A percentile compares a stretch with the other conserved stretches of the same genome.
These are phyloP conservation scores for Striga hermonthica DNA, from an alignment of 305 asterid species.

Conservation along the genomic window DNA sequence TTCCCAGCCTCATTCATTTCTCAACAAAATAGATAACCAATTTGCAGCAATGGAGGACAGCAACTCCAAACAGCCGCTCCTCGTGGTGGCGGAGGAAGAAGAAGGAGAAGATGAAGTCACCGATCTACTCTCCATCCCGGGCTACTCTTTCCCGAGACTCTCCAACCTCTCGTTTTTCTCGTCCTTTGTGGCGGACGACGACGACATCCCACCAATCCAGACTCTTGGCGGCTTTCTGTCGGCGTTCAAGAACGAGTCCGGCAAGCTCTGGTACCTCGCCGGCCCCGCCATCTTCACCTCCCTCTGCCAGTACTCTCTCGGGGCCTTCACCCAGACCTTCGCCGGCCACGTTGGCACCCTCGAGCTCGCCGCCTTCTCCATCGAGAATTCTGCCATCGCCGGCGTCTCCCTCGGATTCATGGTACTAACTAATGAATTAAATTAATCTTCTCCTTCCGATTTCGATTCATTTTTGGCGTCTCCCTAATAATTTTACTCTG, in stretches of 20 bases:
- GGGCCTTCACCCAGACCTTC: slow-evolving; percentile 9
- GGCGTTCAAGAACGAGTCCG: slow-evolving; percentile 37
- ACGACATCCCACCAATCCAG: slow-evolving; percentile 30
- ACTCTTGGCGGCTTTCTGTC: slow-evolving; percentile 21
- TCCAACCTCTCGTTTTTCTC: slow-evolving; percentile 26
- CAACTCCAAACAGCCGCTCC: slow-evolving; percentile 12
- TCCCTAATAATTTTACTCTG: too few species aligned
- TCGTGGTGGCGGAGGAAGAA: slow-evolving; percentile 7
- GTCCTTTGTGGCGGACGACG: slow-evolving; percentile 1
- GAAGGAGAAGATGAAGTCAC: slow-evolving; percentile 26
- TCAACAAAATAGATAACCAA: too few species aligned
- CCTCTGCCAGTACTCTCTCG: slow-evolving; percentile 10
- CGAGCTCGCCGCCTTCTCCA: slow-evolving; percentile 5
- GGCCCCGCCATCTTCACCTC: slow-evolving; percentile 15
- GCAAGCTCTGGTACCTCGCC: slow-evolving; percentile 53
- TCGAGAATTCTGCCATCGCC: slow-evolving; percentile 6
- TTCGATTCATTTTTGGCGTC: too few species aligned
- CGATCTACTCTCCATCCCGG: slow-evolving; percentile 9
- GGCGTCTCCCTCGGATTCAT: slow-evolving; percentile 1
- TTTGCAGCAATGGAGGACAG: not conserved
- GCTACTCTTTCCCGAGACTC: slow-evolving; percentile 17
- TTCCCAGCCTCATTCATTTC: too few species aligned
- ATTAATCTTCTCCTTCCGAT: too few species aligned
- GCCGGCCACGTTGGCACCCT: slow-evolving; percentile 7
- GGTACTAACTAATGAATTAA: not conserved